These are phyloP conservation scores for Aspergillus persii DNA, from an alignment of 2,329 filamentous ascomycete genomes.

Conservation along the genomic window DNA sequence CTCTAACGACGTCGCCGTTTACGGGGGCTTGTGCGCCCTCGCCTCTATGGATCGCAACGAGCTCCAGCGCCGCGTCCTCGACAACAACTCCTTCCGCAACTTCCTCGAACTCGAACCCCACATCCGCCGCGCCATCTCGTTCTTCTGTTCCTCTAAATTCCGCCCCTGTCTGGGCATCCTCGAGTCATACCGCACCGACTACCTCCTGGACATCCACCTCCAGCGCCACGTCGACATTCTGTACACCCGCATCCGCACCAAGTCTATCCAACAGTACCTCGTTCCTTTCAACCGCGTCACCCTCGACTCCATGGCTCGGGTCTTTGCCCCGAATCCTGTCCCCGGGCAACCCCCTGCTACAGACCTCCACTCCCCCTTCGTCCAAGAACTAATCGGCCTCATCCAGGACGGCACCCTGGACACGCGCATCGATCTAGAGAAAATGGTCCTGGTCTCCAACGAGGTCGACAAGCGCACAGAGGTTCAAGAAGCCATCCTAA, in stretches of 20 bases:
- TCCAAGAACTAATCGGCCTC: constrained; percentile 70
- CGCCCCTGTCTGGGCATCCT: constrained; percentile 78
- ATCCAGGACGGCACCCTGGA: constrained; percentile 70
- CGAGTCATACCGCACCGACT: constrained; percentile 78
- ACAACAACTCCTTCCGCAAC: constrained; percentile 75
- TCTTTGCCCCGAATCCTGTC: constrained; percentile 59
- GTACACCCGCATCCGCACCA: constrained; percentile 74
- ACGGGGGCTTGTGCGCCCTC: constrained; percentile 84
- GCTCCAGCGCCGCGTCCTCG: constrained; percentile 72
- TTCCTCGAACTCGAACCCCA: constrained; percentile 93
- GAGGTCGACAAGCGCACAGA: constrained; percentile 63
- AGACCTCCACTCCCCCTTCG: constrained; percentile 50
- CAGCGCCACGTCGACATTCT: constrained; percentile 69
- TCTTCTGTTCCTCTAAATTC: constrained; percentile 90
- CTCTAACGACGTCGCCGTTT: constrained; percentile 85
- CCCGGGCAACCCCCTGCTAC: constrained; percentile 56
- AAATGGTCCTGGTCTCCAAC: constrained; percentile 73
- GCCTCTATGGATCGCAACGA: constrained; percentile 81
- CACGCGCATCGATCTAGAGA: constrained; percentile 80
- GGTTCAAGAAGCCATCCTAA: constrained; percentile 69
- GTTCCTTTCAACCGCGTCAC: constrained; percentile 86
- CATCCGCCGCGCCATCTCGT: constrained; percentile 82
- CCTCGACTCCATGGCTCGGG: constrained; percentile 70
- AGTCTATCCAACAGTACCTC: constrained; percentile 92
- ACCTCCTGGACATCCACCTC: constrained; percentile 85